Percentiles rank a stretch among this genome's conserved stretches.
phyloP scores from a whole-genome alignment of 1,284 basidiomycete genomes.

The Leccinum subrobustum region DNA sequence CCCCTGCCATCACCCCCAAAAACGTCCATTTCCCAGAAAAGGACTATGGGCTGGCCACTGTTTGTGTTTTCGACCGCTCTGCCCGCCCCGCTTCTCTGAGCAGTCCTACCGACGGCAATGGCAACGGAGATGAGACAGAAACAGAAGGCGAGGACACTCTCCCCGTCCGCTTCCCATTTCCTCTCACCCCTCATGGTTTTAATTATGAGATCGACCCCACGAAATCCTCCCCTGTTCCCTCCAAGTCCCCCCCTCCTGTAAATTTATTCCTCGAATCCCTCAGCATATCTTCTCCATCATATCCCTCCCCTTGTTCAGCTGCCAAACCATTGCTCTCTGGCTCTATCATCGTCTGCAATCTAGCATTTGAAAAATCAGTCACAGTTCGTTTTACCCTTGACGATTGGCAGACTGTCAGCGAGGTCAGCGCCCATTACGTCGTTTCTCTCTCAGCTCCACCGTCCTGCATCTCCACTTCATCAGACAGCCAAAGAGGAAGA shows the following conservation, averaged over 20 bases:
- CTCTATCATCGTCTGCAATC: constrained; percentile 79
- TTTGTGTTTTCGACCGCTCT: constrained; percentile 80
- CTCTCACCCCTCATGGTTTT: constrained; percentile 53
- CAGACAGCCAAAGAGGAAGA: constrained; percentile 16
- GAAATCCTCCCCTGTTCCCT: constrained; percentile 46
- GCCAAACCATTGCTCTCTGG: constrained; percentile 48
- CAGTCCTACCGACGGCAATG: constrained; percentile 43
- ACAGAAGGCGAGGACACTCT: constrained; percentile 54
- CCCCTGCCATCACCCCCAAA: constrained; percentile 69
- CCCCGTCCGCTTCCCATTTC: constrained; percentile 37
- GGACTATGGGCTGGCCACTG: constrained; percentile 69
- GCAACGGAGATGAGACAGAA: constrained; percentile 66
- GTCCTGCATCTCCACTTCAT: constrained; percentile 34
- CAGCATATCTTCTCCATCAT: constrained; percentile 42
- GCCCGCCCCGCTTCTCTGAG: constrained; percentile 65
- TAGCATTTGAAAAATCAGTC: constrained; percentile 87
- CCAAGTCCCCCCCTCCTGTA: constrained; percentile 30
- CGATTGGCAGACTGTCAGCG: constrained; percentile 90
- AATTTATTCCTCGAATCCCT: constrained; percentile 53
- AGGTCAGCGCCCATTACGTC: constrained; percentile 72
- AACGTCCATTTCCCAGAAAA: constrained; percentile 84
- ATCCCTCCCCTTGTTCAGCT: constrained; percentile 19
- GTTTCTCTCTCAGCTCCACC: constrained; percentile 50
- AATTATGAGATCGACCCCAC: constrained; percentile 44
- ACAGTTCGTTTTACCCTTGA: constrained; percentile 90